Percentiles rank a stretch among this genome's conserved stretches.
These are phyloP conservation scores for Furcasterigmium sp. DNA, from an alignment of 2,329 filamentous ascomycete genomes.

Conservation along the genomic window DNA sequence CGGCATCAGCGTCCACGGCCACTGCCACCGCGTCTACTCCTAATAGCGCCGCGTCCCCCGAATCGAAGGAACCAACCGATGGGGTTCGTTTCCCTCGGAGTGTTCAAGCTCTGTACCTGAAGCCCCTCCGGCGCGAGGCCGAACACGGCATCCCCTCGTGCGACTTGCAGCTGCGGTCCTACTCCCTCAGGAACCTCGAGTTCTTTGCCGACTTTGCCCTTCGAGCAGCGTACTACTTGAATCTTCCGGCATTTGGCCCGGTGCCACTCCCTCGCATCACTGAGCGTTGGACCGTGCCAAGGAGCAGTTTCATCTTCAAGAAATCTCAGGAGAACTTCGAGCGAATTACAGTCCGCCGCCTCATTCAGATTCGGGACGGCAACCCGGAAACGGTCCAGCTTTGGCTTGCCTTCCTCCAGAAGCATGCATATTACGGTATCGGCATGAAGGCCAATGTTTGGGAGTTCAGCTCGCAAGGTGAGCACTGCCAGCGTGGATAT, in stretches of 20 bases:
- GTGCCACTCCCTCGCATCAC: slow-evolving; percentile 79
- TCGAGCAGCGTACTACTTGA: slow-evolving; percentile 89
- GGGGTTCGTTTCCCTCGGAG: slow-evolving; percentile 56
- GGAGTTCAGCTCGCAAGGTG: slow-evolving; percentile 71
- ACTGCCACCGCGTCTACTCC: not conserved
- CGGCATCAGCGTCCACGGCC: not conserved
- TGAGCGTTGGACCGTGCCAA: slow-evolving; percentile 92
- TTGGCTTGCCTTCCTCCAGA: slow-evolving; percentile 88
- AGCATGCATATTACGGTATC: slow-evolving; percentile 91
- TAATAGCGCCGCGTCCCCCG: not conserved
- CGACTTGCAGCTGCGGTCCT: slow-evolving; percentile 90
- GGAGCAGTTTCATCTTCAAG: slow-evolving; percentile 88
- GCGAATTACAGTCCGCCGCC: slow-evolving; percentile 74
- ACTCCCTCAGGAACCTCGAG: slow-evolving; percentile 82
- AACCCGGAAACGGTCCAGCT: slow-evolving; percentile 82
- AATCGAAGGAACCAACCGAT: not conserved
- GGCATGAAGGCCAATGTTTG: slow-evolving; percentile 99
- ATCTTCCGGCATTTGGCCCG: slow-evolving; percentile 79
- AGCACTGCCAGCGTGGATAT: not conserved
- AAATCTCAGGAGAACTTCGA: slow-evolving; percentile 98
- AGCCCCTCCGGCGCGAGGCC: slow-evolving; percentile 71
- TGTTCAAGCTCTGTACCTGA: slow-evolving; percentile 81
- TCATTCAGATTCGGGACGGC: slow-evolving; percentile 92
- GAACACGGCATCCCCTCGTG: slow-evolving; percentile 77
- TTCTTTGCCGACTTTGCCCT: slow-evolving; percentile 94